phyloP scores from a whole-genome alignment of 805 yeast species.

The Candida endomychidarum region DNA sequence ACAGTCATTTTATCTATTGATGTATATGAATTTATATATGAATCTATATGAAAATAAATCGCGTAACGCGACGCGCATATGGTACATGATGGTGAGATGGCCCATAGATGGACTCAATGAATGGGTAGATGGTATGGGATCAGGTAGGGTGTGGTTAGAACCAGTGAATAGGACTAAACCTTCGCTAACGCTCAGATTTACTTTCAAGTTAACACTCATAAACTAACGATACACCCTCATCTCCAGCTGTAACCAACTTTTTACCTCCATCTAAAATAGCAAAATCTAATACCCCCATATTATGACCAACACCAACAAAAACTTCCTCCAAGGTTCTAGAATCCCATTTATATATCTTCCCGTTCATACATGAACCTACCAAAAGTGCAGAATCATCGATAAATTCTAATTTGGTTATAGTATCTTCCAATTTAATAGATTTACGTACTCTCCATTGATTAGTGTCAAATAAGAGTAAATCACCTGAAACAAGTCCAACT shows the following conservation, averaged over 20 bases:
- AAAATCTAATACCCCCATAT: conserved; percentile 91
- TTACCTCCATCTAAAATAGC: conserved; percentile 63
- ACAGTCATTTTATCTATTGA: conserved; percentile 5
- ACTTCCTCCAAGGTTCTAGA: conserved; percentile 78
- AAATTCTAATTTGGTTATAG: conserved; percentile 79
- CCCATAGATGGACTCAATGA: no score
- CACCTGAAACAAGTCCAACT: conserved; percentile 87
- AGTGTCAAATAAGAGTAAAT: conserved; percentile 77
- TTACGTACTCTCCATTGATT: conserved; percentile 85
- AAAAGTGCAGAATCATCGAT: conserved; percentile 57
- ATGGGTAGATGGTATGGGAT: no score
- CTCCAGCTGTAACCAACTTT: conserved; percentile 88
- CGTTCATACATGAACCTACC: conserved; percentile 78
- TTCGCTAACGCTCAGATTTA: no score
- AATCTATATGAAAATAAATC: background rate
- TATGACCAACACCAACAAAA: conserved; percentile 86
- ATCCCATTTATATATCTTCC: conserved; percentile 84
- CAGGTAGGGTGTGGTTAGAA: no score
- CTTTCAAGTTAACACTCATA: conserved; percentile 38
- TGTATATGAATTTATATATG: background rate
- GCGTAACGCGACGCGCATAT: conserved; percentile 6
- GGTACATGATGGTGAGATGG: no score
- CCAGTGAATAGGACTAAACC: no score
- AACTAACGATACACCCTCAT: conserved; percentile 89
- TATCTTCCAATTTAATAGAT: conserved; percentile 63